Base-by-base conservation (phyloP, 1,284 basidiomycete genomes). In the Ganoderma boninense region DNA sequence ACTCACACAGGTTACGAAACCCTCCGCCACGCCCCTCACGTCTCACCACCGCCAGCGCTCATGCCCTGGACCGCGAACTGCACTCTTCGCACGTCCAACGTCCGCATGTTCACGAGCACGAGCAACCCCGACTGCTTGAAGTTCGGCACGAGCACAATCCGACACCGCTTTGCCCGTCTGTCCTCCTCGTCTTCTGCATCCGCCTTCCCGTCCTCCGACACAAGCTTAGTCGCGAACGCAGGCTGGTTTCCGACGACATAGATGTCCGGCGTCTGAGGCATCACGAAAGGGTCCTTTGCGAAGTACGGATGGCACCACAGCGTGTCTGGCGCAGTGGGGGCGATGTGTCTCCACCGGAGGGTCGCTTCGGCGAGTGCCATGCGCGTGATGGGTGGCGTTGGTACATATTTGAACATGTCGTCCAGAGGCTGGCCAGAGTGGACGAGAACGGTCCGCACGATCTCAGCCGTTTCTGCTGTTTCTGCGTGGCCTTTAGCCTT, bases 291-390 rank as follows among this genome's bases (percentile, higher is more conserved):
- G 80, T 99, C 98, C 11, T 85, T 84, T 49, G 90, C 87, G 65
- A 94, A 91, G 83, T 95, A 99, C 11, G 98, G 98, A 80, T 98
- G 97, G 78, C 97, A 98, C 96, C 97, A 99, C 1, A 99, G 87
- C 1, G 98, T 99, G 81, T 99, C 98, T 16, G 98, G 98, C 16
- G 97, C 97, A 1, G 97, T 99, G 0, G 98, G 98, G 13, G 98
- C 97, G 76, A 98, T 89, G 82, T 99, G 98, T 71, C 96, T 87
- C 98, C 97, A 99, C 77, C 89, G 90, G 14, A 99, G 85, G 18
- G 96, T 97, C 62, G 92, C 87, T 73, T 90, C 87, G 3, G 95
- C 90, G 76, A 98, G 88, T 4, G 87, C 87, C 49, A 98, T 81
- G 29, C 93, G 86, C 35, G 92, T 90, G 67, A 88, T 84, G 10